A percentile compares a stretch with the other conserved stretches of the same genome.
phyloP scores from a whole-genome alignment of 805 yeast genomes.

The Wickerhamomyces queroliae region DNA sequence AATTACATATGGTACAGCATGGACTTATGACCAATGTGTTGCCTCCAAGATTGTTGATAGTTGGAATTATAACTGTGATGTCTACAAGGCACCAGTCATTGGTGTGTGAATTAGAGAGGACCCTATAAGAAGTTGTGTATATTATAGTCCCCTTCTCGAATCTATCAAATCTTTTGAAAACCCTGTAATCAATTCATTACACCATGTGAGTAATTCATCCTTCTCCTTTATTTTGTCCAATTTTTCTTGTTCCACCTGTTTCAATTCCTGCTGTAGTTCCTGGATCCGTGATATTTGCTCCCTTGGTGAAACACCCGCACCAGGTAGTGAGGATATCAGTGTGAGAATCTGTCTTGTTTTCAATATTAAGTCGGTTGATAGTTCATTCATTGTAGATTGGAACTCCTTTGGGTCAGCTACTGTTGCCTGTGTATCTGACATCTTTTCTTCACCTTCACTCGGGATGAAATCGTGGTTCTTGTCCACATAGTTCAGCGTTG shows the following conservation, averaged over 20 bases:
- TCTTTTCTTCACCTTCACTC: constrained; percentile 44
- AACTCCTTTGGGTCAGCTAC: constrained; percentile 41
- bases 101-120: background rate
- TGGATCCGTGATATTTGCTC: constrained; percentile 65
- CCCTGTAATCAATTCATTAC: constrained; percentile 59
- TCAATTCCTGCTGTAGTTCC: constrained; percentile 55
- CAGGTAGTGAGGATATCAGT: constrained; percentile 86
- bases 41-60: constrained; percentile 27
- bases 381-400: constrained; percentile 56
- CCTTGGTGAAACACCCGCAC: constrained; percentile 77
- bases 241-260: constrained; percentile 53
- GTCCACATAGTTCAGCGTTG: constrained; percentile 75
- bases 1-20: constrained; percentile 38
- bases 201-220: constrained; percentile 52
- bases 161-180: constrained; percentile 32
- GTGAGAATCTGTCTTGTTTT: constrained; percentile 84
- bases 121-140: background rate
- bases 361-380: constrained; percentile 77
- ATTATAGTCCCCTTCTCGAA: constrained; percentile 19
- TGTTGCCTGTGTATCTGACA: constrained; percentile 56
- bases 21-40: constrained; percentile 39
- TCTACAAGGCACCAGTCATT: constrained; percentile 9
- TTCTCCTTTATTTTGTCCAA: constrained; percentile 54
- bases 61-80: constrained; percentile 41
- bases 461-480: constrained; percentile 62